Percentiles rank a stretch among this genome's conserved stretches.
Evolutionary conservation across 2,329 filamentous ascomycete genomes (phyloP).

Genomic region (Ophiocordyceps australis): DNA sequence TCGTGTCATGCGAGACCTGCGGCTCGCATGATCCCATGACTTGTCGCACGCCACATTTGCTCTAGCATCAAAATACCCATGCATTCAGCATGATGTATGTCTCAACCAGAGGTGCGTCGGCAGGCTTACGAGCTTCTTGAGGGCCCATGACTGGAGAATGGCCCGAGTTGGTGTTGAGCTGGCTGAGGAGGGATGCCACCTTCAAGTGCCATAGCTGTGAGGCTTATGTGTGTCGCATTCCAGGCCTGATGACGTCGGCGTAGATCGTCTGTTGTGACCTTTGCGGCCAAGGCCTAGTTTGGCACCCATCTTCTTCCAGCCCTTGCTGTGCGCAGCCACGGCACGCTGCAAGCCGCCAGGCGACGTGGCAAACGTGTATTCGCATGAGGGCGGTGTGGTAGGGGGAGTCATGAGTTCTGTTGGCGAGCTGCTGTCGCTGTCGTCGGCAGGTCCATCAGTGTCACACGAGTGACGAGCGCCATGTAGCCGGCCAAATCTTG

Average conservation of each 20-base stretch:
- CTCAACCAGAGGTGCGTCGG: too few relatives aligned
- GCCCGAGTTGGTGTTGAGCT: too few relatives aligned
- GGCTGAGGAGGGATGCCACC: too few relatives aligned
- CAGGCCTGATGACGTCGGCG: conserved; percentile 22
- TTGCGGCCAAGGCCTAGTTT: conserved; percentile 41
- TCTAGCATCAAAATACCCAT: too few relatives aligned
- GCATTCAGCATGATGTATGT: too few relatives aligned
- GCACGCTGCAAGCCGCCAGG: conserved; percentile 35
- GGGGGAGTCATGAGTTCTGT: conserved; percentile 57
- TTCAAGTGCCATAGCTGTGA: too few relatives aligned
- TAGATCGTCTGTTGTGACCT: conserved; percentile 22
- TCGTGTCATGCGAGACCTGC: too few relatives aligned
- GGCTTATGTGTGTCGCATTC: conserved; percentile 16
- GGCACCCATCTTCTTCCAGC: conserved; percentile 47
- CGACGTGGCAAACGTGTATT: conserved; percentile 32
- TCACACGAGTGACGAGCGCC: conserved; percentile 18
- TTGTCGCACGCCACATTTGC: too few relatives aligned
- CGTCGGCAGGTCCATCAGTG: conserved; percentile 39
- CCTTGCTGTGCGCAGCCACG: conserved; percentile 33
- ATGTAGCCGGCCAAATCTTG: conserved; percentile 1
- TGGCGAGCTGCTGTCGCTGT: conserved; percentile 43
- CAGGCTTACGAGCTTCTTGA: too few relatives aligned
- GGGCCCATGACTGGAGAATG: too few relatives aligned
- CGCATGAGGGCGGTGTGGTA: conserved; percentile 48
- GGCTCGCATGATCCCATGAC: too few relatives aligned